Base-by-base conservation (phyloP, 176 grass and related monocot species). In the Oryza officinalis region DNA sequence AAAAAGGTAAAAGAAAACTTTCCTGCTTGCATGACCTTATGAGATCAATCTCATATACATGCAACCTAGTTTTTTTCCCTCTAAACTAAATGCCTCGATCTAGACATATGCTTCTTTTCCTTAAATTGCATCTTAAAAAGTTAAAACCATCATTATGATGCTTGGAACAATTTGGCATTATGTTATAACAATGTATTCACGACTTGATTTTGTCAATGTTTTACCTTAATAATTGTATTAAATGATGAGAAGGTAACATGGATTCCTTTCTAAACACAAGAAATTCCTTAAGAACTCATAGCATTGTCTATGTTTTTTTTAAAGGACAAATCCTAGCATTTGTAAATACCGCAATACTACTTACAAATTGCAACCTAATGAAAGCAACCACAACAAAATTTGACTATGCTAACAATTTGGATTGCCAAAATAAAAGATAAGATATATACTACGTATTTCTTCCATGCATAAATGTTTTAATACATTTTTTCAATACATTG, bases 131-230 rank as follows among this genome's bases (percentile, higher is more conserved):
- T 80, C 69, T 57, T 49, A 73, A 57, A 57, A 80, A 30, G 44
- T 54, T 49, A 72, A 66, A 80, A 30, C 32, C 69, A 80, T 86
- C 77, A 80, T 67, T 80, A 65, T 4, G 69, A 74, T 86, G 13
- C 69, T 74, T 30, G 0, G 20, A 74, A 57, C 13, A 74, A 74
- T 37, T 76, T 59, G 28, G 1, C 52, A 33, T 57, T 57, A n/a
- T 57, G 28, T 37, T 57, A 75, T 32, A 57, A 6, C 47, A 41
- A 23, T 43, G 37, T 37, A 72, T 31, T 64, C 37, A 79, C 49
- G 30, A 64, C 43, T 59, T 50, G 38, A 80, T 80, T 64, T n/a
- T 2, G 30, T 38, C 27, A 79, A 18, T 76, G 3, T 50, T 14
- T 27, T 13, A 22, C 3, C 60, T 23, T 60, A 57, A 72, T 74